Percentiles rank a stretch among this genome's conserved stretches.
phyloP scores from a whole-genome alignment of 2,329 filamentous ascomycete species.

The Cladobotryum mycophilum region DNA sequence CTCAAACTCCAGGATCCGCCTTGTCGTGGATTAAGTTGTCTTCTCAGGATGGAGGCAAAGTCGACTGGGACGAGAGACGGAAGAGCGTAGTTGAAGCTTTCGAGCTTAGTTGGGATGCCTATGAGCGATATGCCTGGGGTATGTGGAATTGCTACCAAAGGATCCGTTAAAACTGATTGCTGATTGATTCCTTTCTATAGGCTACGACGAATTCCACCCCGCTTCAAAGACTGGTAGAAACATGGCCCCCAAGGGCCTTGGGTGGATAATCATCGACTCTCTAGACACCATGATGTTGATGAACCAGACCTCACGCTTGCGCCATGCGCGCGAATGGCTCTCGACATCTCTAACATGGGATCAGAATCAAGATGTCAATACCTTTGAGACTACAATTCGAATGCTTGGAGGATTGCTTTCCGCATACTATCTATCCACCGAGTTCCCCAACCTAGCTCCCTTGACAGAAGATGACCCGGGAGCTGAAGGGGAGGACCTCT shows the following conservation, averaged over 20 bases:
- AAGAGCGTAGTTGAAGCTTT: constrained; percentile 86
- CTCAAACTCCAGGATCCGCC: constrained; percentile 33
- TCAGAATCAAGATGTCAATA: constrained; percentile 92
- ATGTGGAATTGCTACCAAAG: constrained; percentile 30
- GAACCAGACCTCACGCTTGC: constrained; percentile 84
- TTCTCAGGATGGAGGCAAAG: constrained; percentile 38
- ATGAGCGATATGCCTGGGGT: constrained; percentile 93
- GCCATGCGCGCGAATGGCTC: constrained; percentile 85
- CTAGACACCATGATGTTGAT: constrained; percentile 97
- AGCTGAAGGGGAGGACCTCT: constrained; percentile 76
- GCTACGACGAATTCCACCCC: constrained; percentile 82
- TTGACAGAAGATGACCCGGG: constrained; percentile 65
- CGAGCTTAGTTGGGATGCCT: constrained; percentile 84
- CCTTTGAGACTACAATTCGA: constrained; percentile 95
- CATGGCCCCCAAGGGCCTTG: constrained; percentile 84
- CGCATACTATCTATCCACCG: constrained; percentile 88
- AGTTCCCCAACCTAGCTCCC: constrained; percentile 73
- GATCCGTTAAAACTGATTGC: not conserved
- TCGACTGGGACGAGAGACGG: constrained; percentile 72
- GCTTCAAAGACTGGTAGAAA: constrained; percentile 70
- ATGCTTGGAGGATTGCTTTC: constrained; percentile 92
- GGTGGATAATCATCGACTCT: constrained; percentile 97
- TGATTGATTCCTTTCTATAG: constrained; percentile 28
- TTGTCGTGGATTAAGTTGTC: constrained; percentile 55
- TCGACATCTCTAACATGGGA: constrained; percentile 75